Base-by-base conservation (phyloP, 1,284 basidiomycete species). In the Sporisorium scitamineum region DNA sequence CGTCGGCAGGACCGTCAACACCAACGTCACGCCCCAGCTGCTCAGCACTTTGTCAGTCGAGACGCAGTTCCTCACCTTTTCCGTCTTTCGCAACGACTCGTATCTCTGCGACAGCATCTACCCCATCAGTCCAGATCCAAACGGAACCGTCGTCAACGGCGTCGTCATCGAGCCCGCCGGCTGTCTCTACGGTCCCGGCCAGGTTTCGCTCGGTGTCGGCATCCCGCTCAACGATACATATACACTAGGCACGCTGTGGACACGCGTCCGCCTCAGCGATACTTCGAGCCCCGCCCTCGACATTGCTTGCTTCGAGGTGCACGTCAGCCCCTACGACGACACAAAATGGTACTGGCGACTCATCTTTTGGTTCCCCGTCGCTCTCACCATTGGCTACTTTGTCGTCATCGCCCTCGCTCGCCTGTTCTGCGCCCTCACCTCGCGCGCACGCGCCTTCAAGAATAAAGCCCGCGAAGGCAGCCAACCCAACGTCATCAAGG, bases 191-290 rank as follows among this genome's bases (percentile, higher is more conserved):
- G 81, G 80, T 14, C 80, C 81, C 0, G 95, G 95, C 0, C 89
- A 89, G 14, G 92, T 97, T 80, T 94, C 91, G 0, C 90, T 98
- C 79, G 91, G 93, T 29, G 88, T 94, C 10, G 88, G 90, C 10
- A 89, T 95, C 45, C 92, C 92, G 0, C 90, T 94, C 82, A 89
- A 84, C 53, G 84, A 88, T 47, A 88, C 89, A 58, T 93, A 93
- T 84, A 90, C 91, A 22, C 88, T 97, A 39, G 92, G 92, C 8
- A 95, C 94, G 0, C 88, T 96, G 54, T 90, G 90, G 75, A 97
- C 95, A 1, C 90, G 91, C 29, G 87, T 99, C 32, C 91, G 93
- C 44, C 91, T 95, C 18, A 92, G 97, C 44, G 96, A 99, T 86
- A 91, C 94, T 0, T 91, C 87, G 20, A 79, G 80, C 10, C 90